Base-by-base conservation (phyloP, 805 yeast genomes). In the Sungouiella thailandica region DNA sequence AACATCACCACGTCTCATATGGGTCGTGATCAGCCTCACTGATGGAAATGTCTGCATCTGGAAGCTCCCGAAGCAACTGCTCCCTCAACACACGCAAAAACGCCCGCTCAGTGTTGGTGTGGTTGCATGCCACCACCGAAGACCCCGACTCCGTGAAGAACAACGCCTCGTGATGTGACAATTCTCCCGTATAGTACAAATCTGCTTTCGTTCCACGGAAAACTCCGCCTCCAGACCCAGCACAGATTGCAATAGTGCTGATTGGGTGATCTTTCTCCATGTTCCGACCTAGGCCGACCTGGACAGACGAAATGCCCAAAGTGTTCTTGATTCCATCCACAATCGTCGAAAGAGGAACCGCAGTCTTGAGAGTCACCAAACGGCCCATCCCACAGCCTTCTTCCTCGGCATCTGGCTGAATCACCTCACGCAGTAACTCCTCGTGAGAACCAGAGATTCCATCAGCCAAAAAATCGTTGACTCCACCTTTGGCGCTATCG, bases 401-500 rank as follows among this genome's bases (percentile, higher is more conserved):
- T 19, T 62, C 71, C 1, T 50, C 52, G 5, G 53, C 43, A 28
- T 68, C 69, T 1, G 75, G 70, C 30, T 68, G 65, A 28, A 81
- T 67, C 16, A 78, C 62, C 5, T 52, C 44, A 36, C 55, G 44
- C 15, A 39, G 43, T 29, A 17, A 29, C 25, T 46, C 56, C 52
- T 34, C 36, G 40, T 74, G 38, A 1, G 51, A 49, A 6, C 44
- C 34, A 6, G 56, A 50, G 5, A 82, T 58, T 2, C 85, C 84
- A 24, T 74, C 76, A 1, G 76, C 83, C 26, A 93, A 67, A 83
- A 95, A 93, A 55, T 88, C 97, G 47, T 93, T 93, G 41, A 93
- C 96, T 15, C 98, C 98, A n/a, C 82, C 83, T 9, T 60, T 58
- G 7, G 93, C 93, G 16, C 97, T 90, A 59, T 93, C 98, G 3